Evolutionary conservation across 2,329 filamentous ascomycete species (phyloP).

Genomic region (Grosmannia huntii): DNA sequence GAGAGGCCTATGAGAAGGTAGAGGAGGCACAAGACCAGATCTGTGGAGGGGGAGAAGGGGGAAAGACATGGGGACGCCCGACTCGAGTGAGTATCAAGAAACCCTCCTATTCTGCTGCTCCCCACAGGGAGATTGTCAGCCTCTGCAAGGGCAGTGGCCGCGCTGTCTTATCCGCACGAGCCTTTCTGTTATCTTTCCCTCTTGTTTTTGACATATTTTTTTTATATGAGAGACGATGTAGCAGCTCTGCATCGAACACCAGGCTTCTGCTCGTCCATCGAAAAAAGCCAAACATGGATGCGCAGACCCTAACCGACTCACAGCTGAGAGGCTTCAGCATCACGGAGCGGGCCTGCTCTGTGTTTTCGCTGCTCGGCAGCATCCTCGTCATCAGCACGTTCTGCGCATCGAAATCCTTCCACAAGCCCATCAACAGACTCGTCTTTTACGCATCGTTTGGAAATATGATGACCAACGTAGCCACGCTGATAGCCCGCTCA

Average conservation of each 20-base stretch:
- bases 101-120: not conserved
- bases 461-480: conserved; percentile 66
- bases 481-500: conserved; percentile 57
- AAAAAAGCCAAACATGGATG: conserved; percentile 7
- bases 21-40: not conserved
- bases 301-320: conserved; percentile 6
- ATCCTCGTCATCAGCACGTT: conserved; percentile 63
- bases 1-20: not conserved
- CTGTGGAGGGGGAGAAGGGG: not conserved
- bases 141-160: not conserved
- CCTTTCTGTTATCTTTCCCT: not conserved
- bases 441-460: conserved; percentile 76
- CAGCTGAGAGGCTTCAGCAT: conserved; percentile 43
- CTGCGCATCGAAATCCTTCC: conserved; percentile 52
- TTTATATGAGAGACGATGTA: too few species aligned
- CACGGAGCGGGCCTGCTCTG: conserved; percentile 56
- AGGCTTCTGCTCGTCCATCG: not conserved
- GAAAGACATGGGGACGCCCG: too few species aligned
- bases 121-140: not conserved
- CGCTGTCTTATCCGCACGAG: not conserved
- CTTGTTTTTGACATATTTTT: not conserved
- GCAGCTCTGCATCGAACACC: not conserved
- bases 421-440: conserved; percentile 76
- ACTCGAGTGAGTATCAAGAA: not conserved
- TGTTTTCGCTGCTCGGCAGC: conserved; percentile 58